Percentiles rank a stretch among this genome's conserved stretches.
Evolutionary conservation across 2,329 filamentous ascomycete species (phyloP).

Genomic region (Pezicula neosporulosa): DNA sequence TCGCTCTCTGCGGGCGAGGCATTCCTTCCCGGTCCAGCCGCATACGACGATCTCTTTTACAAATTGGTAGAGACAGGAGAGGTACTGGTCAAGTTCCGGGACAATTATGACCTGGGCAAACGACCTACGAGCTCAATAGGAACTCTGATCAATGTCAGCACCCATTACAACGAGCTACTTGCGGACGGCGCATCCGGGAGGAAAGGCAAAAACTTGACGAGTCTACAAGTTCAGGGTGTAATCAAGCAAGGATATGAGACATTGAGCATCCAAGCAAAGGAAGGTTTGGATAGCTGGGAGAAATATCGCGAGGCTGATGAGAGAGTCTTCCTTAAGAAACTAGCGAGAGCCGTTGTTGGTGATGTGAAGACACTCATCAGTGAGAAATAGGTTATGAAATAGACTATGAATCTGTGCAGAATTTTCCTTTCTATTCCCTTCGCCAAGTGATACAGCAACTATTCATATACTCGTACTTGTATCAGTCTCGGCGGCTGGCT

Average conservation of each 20-base stretch:
- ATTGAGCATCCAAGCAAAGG: slow-evolving; percentile 83
- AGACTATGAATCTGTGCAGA: background rate
- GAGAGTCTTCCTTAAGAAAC: slow-evolving; percentile 80
- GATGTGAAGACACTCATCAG: slow-evolving; percentile 48
- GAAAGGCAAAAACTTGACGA: slow-evolving; percentile 69
- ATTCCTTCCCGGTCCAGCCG: slow-evolving; percentile 81
- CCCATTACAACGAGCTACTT: slow-evolving; percentile 84
- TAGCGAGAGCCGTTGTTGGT: slow-evolving; percentile 74
- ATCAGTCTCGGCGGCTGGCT: background rate
- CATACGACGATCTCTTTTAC: slow-evolving; percentile 97
- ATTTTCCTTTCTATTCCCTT: background rate
- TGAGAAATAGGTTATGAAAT: background rate
- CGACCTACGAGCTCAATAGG: slow-evolving; percentile 70
- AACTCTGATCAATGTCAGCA: slow-evolving; percentile 76
- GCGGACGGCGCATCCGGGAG: slow-evolving; percentile 48
- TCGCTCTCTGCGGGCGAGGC: slow-evolving; percentile 83
- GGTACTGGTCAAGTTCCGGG: slow-evolving; percentile 75
- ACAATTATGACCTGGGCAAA: slow-evolving; percentile 63
- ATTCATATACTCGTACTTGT: too few species aligned
- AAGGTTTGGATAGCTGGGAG: slow-evolving; percentile 83
- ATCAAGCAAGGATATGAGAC: slow-evolving; percentile 98
- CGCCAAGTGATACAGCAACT: background rate
- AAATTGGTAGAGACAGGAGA: slow-evolving; percentile 93
- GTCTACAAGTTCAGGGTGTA: slow-evolving; percentile 78
- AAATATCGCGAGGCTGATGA: slow-evolving; percentile 84